Conservation (phyloP, 257 asterid species). For the Solanum gracilifrons region DNA sequence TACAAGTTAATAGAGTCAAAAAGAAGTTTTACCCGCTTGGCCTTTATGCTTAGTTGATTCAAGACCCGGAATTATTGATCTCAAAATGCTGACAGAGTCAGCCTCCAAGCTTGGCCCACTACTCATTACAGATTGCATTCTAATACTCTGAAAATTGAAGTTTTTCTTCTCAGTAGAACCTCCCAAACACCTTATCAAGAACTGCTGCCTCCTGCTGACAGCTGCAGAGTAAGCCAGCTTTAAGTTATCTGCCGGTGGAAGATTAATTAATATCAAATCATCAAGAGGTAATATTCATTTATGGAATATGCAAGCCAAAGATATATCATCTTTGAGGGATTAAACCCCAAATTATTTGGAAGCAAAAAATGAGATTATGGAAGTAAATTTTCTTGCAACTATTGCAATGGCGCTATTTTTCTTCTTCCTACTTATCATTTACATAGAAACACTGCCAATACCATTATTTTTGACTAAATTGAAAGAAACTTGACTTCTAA, state of each 20-base stretch:
- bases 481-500: background rate
- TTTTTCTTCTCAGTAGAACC: constrained; percentile 15
- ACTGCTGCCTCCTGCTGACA: constrained; percentile 55
- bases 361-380: background rate
- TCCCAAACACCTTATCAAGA: constrained; percentile 71
- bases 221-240: constrained; percentile 54
- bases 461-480: background rate
- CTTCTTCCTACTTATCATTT: background rate
- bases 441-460: background rate
- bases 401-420: background rate
- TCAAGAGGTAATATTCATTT: background rate
- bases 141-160: constrained; percentile 15
- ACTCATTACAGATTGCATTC: constrained; percentile 53
- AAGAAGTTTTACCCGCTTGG: constrained; percentile 70
- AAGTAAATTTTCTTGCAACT: background rate
- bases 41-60: constrained; percentile 74
- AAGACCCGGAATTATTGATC: constrained; percentile 75
- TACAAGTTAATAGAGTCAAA: background rate
- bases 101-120: constrained; percentile 42
- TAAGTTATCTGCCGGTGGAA: constrained; percentile 11
- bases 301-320: background rate
- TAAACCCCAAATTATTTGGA: background rate
- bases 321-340: background rate
- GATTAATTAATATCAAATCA: background rate
- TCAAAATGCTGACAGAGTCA: constrained; percentile 57